Evolutionary conservation across 352 stramenopile genomes (phyloP).

Genomic region (Elongisporangium anandrum): DNA sequence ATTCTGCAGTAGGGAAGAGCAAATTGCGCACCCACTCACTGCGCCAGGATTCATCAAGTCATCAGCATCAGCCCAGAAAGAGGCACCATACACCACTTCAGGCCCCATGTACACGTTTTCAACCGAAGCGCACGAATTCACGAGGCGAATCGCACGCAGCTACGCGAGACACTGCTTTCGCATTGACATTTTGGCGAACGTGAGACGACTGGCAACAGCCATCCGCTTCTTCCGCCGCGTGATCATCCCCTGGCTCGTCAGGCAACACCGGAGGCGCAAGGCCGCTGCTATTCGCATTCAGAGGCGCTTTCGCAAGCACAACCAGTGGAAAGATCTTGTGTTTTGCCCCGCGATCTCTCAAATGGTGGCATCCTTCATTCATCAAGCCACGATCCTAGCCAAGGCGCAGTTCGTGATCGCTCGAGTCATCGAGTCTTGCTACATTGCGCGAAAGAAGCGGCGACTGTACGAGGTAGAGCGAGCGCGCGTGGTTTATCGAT

Average conservation of each 20-base stretch:
- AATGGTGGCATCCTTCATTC: conserved; percentile 12
- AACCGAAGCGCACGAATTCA: conserved; percentile 21
- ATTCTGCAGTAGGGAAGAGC: conserved; percentile 38
- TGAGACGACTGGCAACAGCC: conserved; percentile 19
- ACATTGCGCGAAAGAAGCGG: conserved; percentile 9
- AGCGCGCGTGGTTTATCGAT: conserved; percentile 19
- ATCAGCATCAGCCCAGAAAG: background rate
- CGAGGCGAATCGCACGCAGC: conserved; percentile 18
- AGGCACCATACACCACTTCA: background rate
- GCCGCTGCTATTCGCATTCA: conserved; percentile 28
- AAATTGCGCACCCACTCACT: conserved; percentile 28
- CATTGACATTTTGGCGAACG: conserved; percentile 13
- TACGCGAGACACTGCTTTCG: conserved; percentile 20
- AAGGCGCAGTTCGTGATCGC: conserved; percentile 13
- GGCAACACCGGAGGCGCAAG: conserved; percentile 19
- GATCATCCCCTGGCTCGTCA: conserved; percentile 17
- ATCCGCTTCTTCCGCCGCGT: conserved; percentile 27
- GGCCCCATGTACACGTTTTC: conserved; percentile 32
- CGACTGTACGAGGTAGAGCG: conserved; percentile 8
- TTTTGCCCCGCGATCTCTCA: conserved; percentile 12
- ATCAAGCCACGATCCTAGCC: conserved; percentile 2
- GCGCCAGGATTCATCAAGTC: conserved; percentile 15
- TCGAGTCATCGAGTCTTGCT: conserved; percentile 8
- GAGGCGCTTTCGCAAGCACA: conserved; percentile 14
- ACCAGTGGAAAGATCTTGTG: conserved; percentile 11